Conservation (phyloP, 345 rosid species). For the Odontarrhena argentea region DNA sequence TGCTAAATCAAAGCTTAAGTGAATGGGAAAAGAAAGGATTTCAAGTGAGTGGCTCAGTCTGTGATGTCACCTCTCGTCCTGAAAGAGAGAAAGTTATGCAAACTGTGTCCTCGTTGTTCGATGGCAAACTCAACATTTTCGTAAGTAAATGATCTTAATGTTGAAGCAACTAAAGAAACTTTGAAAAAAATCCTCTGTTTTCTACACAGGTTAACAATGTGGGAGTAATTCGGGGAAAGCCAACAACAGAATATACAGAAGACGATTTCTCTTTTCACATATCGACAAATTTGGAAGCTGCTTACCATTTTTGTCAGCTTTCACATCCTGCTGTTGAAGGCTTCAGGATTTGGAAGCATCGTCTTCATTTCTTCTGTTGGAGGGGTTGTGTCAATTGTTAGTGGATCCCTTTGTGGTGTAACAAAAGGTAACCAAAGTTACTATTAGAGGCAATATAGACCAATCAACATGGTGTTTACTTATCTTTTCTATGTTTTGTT, state of each 20-base stretch:
- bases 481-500: neutral
- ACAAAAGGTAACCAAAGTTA: constrained; percentile 26
- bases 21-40: constrained; percentile 21
- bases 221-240: constrained; percentile 42
- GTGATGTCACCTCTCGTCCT: constrained; percentile 27
- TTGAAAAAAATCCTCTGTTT: neutral
- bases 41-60: too few relatives aligned
- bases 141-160: constrained; percentile 17
- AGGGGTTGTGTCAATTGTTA: constrained; percentile 27
- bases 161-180: neutral
- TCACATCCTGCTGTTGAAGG: constrained; percentile 62
- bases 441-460: neutral
- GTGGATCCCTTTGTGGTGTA: constrained; percentile 44
- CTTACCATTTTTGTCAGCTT: constrained; percentile 17
- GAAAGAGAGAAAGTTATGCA: constrained; percentile 26
- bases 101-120: neutral
- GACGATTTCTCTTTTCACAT: constrained; percentile 48
- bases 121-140: constrained; percentile 22
- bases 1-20: constrained; percentile 15
- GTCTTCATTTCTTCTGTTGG: constrained; percentile 52
- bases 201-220: constrained; percentile 55
- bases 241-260: constrained; percentile 40
- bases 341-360: constrained; percentile 57
- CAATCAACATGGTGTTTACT: neutral
- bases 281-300: constrained; percentile 54